Conservation (phyloP, 2,329 filamentous ascomycete genomes). For the Alternaria burnsii region DNA sequence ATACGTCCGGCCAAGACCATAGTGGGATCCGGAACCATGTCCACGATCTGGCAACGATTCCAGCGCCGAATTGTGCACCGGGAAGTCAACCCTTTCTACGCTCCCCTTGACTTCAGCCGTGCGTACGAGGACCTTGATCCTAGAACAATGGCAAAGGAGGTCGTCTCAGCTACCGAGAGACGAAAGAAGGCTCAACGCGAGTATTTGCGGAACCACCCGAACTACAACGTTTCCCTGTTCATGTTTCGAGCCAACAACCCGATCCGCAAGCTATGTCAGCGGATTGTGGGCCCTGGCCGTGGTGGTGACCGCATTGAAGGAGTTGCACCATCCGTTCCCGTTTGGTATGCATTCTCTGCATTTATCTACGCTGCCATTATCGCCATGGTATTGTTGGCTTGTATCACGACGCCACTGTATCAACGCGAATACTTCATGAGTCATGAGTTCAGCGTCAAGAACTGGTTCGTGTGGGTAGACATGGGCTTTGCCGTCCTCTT, state of each 20-base stretch:
- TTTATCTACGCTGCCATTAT: slow-evolving; percentile 95
- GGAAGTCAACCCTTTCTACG: slow-evolving; percentile 96
- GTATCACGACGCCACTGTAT: slow-evolving; percentile 91
- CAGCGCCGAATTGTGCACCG: slow-evolving; percentile 65
- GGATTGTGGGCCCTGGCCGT: slow-evolving; percentile 88
- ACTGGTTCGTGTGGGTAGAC: slow-evolving; percentile 97
- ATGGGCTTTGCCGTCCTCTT: slow-evolving; percentile 89
- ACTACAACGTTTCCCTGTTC: slow-evolving; percentile 91
- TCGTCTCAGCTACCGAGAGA: slow-evolving; percentile 81
- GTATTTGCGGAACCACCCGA: slow-evolving; percentile 85
- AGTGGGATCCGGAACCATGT: slow-evolving; percentile 67
- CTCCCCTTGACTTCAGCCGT: slow-evolving; percentile 74
- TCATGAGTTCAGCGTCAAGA: slow-evolving; percentile 67
- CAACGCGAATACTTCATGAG: slow-evolving; percentile 83
- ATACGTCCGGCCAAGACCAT: slow-evolving; percentile 51
- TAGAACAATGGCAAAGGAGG: slow-evolving; percentile 87
- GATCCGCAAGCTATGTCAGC: slow-evolving; percentile 83
- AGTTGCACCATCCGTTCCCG: slow-evolving; percentile 82
- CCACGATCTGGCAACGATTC: slow-evolving; percentile 69
- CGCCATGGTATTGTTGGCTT: slow-evolving; percentile 96
- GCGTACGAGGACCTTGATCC: slow-evolving; percentile 83
- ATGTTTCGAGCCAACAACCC: slow-evolving; percentile 82
- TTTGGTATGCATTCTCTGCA: slow-evolving; percentile 93
- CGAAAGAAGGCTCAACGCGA: slow-evolving; percentile 89
- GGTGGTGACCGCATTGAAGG: slow-evolving; percentile 89